Base-by-base conservation (phyloP, 805 yeast species). In the Metschnikowia lochheadii region DNA sequence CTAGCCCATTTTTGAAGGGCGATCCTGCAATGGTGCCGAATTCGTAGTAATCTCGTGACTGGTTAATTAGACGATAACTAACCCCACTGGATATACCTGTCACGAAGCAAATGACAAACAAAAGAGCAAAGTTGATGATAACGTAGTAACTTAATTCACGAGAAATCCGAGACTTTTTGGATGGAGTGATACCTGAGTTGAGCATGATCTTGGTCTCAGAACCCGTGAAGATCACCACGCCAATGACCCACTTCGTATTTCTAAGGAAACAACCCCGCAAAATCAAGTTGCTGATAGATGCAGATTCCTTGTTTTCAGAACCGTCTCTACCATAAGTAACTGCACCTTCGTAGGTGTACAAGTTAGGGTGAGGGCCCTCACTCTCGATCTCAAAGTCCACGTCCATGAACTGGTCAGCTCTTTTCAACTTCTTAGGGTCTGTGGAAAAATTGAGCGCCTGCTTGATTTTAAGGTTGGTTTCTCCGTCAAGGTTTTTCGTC, bases 401-500 rank as follows among this genome's bases (percentile, higher is more conserved):
- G 32, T 56, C 46, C 37, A 63, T 57, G 40, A 72, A 59, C 52
- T 73, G 76, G 49, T 70, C 73, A 6, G 77, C 77, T 37, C 62
- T 60, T 15, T 49, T 50, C 10, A 73, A 61, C 47, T 74, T 78
- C 52, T 75, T 69, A 14, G 80, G 72, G 33, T 69, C 73, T 14
- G 79, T 69, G 35, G 85, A 78, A 59, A 82, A 80, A 60, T 85
- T 83, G 58, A 87, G 65, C 3, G 91, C 84, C 64, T 85, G 89
- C 60, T 84, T 84, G 38, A 84, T 86, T 67, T 87, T 87, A 42
- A 63, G 61, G 37, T 56, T 87, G 3, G 92, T 84, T 65, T 87
- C 95, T 66, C 95, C 95, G 67, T 87, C 95, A 57, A 87, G 74
- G 66, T 87, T 87, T 61, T 86, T 87, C 0, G 95, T 87, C 65